Base-by-base conservation (phyloP, 1,284 basidiomycete genomes). In the Entoloma clypeatum region DNA sequence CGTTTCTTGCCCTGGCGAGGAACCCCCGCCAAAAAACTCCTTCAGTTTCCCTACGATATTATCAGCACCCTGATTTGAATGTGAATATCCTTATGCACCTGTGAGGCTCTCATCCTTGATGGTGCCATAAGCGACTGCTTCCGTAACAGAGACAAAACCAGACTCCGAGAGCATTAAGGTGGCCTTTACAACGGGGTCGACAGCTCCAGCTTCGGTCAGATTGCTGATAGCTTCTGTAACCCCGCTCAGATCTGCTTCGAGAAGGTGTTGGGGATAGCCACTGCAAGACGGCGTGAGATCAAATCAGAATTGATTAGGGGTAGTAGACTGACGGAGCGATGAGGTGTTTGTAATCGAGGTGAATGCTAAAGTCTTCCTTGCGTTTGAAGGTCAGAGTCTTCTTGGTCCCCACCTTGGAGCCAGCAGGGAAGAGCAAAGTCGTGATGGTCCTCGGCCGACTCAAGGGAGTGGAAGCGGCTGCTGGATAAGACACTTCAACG, bases 351-450 rank as follows among this genome's bases (percentile, higher is more conserved):
- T 92, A 91, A 41, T 79, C 75, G 45, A 94, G 68, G 55, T 72
- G 75, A 40, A 95, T 67, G 1, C 72, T 64, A 48, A 93, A 86
- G 54, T 94, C 88, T 9, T 84, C 79, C 53, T 80, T 80, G 43
- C 87, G 76, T 62, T 85, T 86, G 60, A 94, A 81, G 3, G 86
- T 84, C 47, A 95, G 58, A 0, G 82, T 85, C 72, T 94, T 93
- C 67, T 83, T 91, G 21, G 78, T 79, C 18, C 86, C 88, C 3
- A 75, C 65, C 61, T 83, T 86, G 1, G 86, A 79, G 1, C 84
- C 82, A 4, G 72, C 60, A 0, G 86, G 80, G 72, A 93, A 94
- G 31, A 95, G 67, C 11, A 77, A 64, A 0, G 81, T 81, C 31
- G 77, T 79, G 52, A 92, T 85, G 14, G 75, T 83, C 30, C 86